Percentiles rank a stretch among this genome's conserved stretches.
phyloP scores from a whole-genome alignment of 75 land plant species.

The Isoetes taiwanensis region DNA sequence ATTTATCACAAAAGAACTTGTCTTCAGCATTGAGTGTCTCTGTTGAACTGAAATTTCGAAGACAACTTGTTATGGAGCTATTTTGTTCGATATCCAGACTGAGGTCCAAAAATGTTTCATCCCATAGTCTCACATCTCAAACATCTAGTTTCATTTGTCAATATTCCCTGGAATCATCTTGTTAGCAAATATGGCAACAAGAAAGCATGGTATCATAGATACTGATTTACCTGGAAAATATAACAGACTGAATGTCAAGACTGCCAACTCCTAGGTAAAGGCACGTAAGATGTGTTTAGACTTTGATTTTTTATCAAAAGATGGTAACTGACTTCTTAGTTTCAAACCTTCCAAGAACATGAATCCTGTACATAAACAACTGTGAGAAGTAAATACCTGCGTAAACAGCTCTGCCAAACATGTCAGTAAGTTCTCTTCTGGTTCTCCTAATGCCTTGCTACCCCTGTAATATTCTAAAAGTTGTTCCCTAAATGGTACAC shows the following conservation, averaged over 20 bases:
- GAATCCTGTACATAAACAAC: not conserved
- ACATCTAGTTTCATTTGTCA: constrained; percentile 93
- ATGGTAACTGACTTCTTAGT: too few species aligned
- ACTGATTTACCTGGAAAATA: too few species aligned
- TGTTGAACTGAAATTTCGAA: constrained; percentile 90
- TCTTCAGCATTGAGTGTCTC: constrained; percentile 92
- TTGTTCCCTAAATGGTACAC: constrained; percentile 93
- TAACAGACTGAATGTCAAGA: too few species aligned
- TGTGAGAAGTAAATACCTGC: constrained; percentile 37
- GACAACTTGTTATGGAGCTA: constrained; percentile 90
- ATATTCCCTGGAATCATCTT: constrained; percentile 50
- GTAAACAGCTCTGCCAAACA: constrained; percentile 83
- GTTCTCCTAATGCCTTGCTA: constrained; percentile 49
- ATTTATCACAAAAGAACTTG: constrained; percentile 96
- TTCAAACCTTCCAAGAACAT: too few species aligned
- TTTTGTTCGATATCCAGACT: constrained; percentile 96
- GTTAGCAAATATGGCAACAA: too few species aligned
- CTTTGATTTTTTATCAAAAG: too few species aligned
- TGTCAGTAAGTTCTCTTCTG: constrained; percentile 85
- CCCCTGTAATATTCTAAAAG: constrained; percentile 65
- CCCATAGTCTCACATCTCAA: constrained; percentile 89
- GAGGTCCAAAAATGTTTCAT: constrained; percentile 86
- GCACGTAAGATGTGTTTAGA: too few species aligned
- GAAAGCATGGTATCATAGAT: too few species aligned
- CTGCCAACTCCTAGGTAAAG: too few species aligned